Percentiles rank a stretch among this genome's conserved stretches.
These are phyloP conservation scores for Prunus salicina DNA, from an alignment of 306 rosid species.

Conservation along the genomic window DNA sequence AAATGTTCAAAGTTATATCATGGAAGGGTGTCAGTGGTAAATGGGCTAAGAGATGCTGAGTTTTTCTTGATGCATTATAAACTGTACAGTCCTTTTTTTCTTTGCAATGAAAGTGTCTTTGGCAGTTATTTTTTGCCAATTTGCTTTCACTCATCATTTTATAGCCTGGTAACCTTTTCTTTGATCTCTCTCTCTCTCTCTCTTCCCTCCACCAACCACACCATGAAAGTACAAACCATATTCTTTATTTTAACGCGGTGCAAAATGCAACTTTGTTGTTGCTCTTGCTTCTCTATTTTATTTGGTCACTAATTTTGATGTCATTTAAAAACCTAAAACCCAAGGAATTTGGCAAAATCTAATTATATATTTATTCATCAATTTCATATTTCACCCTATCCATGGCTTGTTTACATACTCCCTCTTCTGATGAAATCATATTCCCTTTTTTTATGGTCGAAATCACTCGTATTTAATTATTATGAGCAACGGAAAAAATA, in stretches of 20 bases:
- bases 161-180: background rate
- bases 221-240: too few species aligned
- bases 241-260: too few species aligned
- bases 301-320: too few species aligned
- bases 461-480: too few species aligned
- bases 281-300: too few species aligned
- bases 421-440: background rate
- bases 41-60: slow-evolving; percentile 42
- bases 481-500: background rate
- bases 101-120: slow-evolving; percentile 67
- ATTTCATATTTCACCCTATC: too few species aligned
- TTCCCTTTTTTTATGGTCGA: background rate
- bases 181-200: background rate
- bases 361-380: too few species aligned
- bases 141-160: background rate
- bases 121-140: slow-evolving; percentile 60
- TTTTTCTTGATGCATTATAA: slow-evolving; percentile 48
- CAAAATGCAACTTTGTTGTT: too few species aligned
- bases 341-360: too few species aligned
- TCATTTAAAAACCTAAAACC: too few species aligned
- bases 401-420: too few species aligned
- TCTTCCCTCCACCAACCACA: too few species aligned
- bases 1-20: slow-evolving; percentile 39
- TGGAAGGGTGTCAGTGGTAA: slow-evolving; percentile 43
- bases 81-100: slow-evolving; percentile 67